Evolutionary conservation across 225 moss, liverwort and hornwort species (phyloP).

Genomic region (Physcomitrellopsis africana): DNA sequence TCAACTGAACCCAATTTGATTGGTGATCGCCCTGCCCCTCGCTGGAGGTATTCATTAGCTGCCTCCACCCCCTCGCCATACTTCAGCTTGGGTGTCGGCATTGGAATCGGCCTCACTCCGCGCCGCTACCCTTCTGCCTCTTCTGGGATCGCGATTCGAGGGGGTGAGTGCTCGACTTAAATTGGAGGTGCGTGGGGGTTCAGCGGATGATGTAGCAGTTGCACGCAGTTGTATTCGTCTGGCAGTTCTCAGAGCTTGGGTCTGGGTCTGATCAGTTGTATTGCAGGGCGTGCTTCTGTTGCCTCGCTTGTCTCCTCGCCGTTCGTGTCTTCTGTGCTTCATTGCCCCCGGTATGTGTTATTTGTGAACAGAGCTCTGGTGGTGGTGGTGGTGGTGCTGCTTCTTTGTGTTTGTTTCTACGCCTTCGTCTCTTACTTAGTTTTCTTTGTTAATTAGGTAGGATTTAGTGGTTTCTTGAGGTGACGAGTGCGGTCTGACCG

Average conservation of each 20-base stretch:
- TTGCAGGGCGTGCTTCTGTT: not conserved
- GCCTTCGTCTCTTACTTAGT: not conserved
- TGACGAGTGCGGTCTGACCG: not conserved
- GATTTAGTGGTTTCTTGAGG: not conserved
- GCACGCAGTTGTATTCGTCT: not conserved
- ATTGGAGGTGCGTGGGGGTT: too few species aligned
- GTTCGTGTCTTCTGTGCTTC: not conserved
- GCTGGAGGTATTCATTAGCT: too few species aligned
- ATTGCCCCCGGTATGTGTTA: not conserved
- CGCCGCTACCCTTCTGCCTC: conserved; percentile 2
- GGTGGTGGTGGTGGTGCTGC: too few species aligned
- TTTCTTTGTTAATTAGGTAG: not conserved
- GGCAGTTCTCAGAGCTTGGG: not conserved
- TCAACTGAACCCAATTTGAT: too few species aligned
- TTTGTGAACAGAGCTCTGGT: too few species aligned
- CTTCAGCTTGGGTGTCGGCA: not conserved
- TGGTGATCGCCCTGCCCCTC: too few species aligned
- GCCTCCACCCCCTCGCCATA: too few species aligned
- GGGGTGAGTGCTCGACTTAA: too few species aligned
- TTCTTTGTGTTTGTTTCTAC: not conserved
- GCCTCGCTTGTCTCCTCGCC: not conserved
- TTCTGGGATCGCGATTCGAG: too few species aligned
- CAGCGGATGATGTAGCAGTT: not conserved
- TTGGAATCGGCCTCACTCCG: not conserved
- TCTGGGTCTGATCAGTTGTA: not conserved